These are phyloP conservation scores for Pisolithus orientalis DNA, from an alignment of 768 basidiomycete genomes.

Conservation along the genomic window DNA sequence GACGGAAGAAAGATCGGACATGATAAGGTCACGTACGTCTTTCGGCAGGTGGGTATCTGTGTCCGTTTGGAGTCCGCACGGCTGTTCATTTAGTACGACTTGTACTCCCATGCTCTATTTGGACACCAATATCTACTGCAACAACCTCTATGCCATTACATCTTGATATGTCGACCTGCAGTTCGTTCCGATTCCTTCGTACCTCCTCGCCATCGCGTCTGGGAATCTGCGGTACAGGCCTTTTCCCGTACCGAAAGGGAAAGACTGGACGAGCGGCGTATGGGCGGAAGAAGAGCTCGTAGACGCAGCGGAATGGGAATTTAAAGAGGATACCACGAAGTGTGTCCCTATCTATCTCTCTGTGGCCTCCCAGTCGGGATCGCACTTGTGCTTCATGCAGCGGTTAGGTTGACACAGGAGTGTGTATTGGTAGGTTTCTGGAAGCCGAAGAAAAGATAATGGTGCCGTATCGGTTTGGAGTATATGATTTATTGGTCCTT, in stretches of 20 bases:
- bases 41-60: constrained; percentile 55
- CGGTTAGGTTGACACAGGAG: too few relatives aligned
- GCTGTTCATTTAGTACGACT: too few relatives aligned
- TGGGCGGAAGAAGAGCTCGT: constrained; percentile 90
- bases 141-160: too few relatives aligned
- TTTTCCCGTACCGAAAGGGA: constrained; percentile 54
- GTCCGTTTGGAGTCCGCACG: too few relatives aligned
- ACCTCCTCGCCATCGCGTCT: constrained; percentile 86
- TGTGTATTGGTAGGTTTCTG: constrained; percentile 49
- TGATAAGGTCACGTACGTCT: constrained; percentile 68
- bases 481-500: constrained; percentile 84
- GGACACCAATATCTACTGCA: too few relatives aligned
- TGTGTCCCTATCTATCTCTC: constrained; percentile 19
- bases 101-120: too few relatives aligned
- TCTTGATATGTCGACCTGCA: constrained; percentile 22
- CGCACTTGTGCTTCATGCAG: neutral
- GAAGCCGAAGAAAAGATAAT: constrained; percentile 65
- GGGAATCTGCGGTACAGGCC: constrained; percentile 74
- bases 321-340: constrained; percentile 79
- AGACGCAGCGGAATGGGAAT: constrained; percentile 79
- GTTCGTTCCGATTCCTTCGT: constrained; percentile 83
- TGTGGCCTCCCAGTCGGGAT: neutral
- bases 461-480: constrained; percentile 73
- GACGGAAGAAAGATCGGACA: constrained; percentile 69
- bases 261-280: constrained; percentile 75